Conservation (phyloP, 805 yeast genomes). For the Kodamaea kaohsiungensis region DNA sequence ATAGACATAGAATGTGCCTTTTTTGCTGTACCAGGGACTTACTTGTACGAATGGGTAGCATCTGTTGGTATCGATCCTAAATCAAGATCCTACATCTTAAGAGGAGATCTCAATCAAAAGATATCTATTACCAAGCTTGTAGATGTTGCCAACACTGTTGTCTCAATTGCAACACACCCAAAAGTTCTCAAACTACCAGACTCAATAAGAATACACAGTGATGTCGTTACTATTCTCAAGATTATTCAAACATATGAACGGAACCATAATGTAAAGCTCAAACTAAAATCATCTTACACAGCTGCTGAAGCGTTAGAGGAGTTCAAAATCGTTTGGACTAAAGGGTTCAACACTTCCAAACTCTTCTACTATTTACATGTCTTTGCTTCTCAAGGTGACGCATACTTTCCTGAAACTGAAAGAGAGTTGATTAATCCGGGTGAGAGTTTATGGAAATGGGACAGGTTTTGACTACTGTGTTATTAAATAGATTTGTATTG, state of each 20-base stretch:
- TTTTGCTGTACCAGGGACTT: slow-evolving; percentile 37
- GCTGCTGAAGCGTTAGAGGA: slow-evolving; percentile 29
- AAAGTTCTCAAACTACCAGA: slow-evolving; percentile 46
- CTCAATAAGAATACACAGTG: slow-evolving; percentile 43
- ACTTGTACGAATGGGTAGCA: slow-evolving; percentile 35
- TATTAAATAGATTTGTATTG: too few species aligned
- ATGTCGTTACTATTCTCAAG: slow-evolving; percentile 37
- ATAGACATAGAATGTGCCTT: slow-evolving; percentile 43
- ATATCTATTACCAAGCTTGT: slow-evolving; percentile 35
- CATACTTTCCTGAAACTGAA: slow-evolving; percentile 29
- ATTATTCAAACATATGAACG: slow-evolving; percentile 42
- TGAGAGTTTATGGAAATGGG: slow-evolving; percentile 47
- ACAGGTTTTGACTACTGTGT: slow-evolving; percentile 15
- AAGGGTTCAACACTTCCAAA: slow-evolving; percentile 32
- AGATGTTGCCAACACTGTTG: slow-evolving; percentile 21
- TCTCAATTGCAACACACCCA: slow-evolving; percentile 17
- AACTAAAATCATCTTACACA: slow-evolving; percentile 12
- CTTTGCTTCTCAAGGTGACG: slow-evolving; percentile 41
- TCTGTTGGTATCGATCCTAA: slow-evolving; percentile 38
- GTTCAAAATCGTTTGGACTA: slow-evolving; percentile 26
- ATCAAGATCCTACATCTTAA: slow-evolving; percentile 32
- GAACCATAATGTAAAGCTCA: slow-evolving; percentile 29
- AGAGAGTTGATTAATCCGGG: slow-evolving; percentile 48
- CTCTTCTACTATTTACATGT: slow-evolving; percentile 40
- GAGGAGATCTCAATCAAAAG: slow-evolving; percentile 42